Conservation (phyloP, 2,329 filamentous ascomycete genomes). For the Cordyceps pruinosa region DNA sequence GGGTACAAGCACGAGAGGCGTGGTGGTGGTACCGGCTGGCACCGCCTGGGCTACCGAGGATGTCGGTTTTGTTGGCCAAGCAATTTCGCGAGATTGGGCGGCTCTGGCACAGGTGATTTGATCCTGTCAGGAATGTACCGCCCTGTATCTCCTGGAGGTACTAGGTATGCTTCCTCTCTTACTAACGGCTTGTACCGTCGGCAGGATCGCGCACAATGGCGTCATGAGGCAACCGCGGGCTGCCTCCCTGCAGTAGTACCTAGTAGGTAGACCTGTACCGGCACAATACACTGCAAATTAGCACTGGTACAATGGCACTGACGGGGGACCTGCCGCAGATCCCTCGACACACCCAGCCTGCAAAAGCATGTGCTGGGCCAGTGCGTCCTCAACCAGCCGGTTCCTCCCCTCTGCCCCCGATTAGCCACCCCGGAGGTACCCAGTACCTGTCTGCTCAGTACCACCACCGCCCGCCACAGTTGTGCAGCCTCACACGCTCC, state of each 20-base stretch:
- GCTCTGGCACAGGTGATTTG: too few species aligned
- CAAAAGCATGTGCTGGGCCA: conserved; percentile 2
- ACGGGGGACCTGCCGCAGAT: too few species aligned
- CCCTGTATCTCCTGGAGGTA: too few species aligned
- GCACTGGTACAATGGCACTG: too few species aligned
- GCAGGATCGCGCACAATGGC: not conserved
- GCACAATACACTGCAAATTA: too few species aligned
- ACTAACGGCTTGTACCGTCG: not conserved
- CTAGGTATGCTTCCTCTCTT: too few species aligned
- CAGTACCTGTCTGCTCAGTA: not conserved
- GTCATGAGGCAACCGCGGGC: not conserved
- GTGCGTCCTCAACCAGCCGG: not conserved
- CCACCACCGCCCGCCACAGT: too few species aligned
- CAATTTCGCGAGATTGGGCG: not conserved
- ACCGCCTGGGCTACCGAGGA: not conserved
- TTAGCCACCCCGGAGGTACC: not conserved
- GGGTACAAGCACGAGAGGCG: not conserved
- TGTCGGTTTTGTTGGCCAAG: not conserved
- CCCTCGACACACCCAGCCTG: not conserved
- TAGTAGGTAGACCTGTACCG: too few species aligned
- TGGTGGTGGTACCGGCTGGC: not conserved
- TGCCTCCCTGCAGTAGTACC: not conserved
- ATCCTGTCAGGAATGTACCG: too few species aligned
- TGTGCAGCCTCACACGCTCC: not conserved
- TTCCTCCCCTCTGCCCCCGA: not conserved